Conservation (phyloP, 1,284 basidiomycete genomes). For the Abortiporus biennis region DNA sequence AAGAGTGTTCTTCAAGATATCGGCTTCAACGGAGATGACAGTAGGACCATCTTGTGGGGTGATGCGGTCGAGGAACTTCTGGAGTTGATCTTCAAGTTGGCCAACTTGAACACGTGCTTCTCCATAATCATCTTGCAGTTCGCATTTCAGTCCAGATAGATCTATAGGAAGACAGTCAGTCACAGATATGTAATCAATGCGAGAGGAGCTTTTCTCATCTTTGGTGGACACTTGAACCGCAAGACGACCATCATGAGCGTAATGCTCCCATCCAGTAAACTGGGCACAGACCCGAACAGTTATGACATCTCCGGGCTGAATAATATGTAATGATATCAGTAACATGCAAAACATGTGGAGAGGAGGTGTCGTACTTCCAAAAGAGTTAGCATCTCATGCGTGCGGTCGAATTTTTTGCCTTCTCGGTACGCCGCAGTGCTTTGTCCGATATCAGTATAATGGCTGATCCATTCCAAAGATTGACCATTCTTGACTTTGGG, state of each 20-base stretch:
- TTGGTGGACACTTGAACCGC: neutral
- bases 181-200: neutral
- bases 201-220: neutral
- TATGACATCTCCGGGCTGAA: neutral
- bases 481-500: neutral
- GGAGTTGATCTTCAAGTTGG: neutral
- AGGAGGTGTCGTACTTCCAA: neutral
- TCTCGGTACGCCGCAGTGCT: neutral
- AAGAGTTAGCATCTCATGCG: neutral
- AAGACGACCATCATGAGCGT: conserved; percentile 1
- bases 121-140: neutral
- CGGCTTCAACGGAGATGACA: neutral
- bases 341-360: neutral
- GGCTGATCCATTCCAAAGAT: neutral
- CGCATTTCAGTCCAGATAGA: too few relatives aligned
- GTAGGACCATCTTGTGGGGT: neutral
- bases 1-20: neutral
- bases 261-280: conserved; percentile 1
- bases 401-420: neutral
- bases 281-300: conserved; percentile 2
- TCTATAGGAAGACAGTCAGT: too few relatives aligned
- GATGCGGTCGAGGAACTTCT: neutral
- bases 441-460: neutral
- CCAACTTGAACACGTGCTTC: neutral
- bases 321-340: too few relatives aligned